Percentiles rank a stretch among this genome's conserved stretches.
phyloP scores from a whole-genome alignment of 2,329 filamentous ascomycete genomes.

The Purpureocillium takamizusanense region DNA sequence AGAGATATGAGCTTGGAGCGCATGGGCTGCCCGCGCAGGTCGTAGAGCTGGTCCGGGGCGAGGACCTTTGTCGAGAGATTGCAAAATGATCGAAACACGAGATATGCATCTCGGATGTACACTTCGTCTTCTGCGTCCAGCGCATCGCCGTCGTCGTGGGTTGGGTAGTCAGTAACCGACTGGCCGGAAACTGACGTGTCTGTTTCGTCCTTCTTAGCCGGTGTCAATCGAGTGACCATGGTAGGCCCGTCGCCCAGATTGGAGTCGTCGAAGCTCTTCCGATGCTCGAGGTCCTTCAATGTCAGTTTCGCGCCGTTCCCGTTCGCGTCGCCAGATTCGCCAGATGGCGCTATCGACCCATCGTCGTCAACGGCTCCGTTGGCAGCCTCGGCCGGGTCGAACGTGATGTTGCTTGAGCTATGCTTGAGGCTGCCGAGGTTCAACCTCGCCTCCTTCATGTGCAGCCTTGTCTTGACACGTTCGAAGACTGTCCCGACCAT shows the following conservation, averaged over 20 bases:
- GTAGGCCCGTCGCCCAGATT: conserved; percentile 58
- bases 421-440: conserved; percentile 44
- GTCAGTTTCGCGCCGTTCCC: conserved; percentile 48
- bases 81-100: conserved; percentile 96
- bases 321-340: conserved; percentile 17
- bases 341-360: conserved; percentile 22
- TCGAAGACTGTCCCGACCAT: conserved; percentile 99
- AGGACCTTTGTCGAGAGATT: conserved; percentile 91
- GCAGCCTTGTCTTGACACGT: conserved; percentile 75
- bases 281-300: conserved; percentile 56
- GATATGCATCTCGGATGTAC: conserved; percentile 92
- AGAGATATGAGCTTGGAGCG: conserved; percentile 91
- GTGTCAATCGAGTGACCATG: conserved; percentile 55
- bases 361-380: conserved; percentile 26
- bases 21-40: conserved; percentile 91
- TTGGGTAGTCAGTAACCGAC: conserved; percentile 42
- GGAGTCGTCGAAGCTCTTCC: conserved; percentile 62
- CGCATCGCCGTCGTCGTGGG: conserved; percentile 48
- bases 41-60: conserved; percentile 82
- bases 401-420: conserved; percentile 42
- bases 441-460: conserved; percentile 74
- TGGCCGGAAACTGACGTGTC: conserved; percentile 41
- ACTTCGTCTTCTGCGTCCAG: conserved; percentile 80
- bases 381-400: conserved; percentile 34
- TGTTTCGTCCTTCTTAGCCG: conserved; percentile 28